A percentile compares a stretch with the other conserved stretches of the same genome.
These are phyloP conservation scores for Pichia sp. DNA, from an alignment of 1,139 yeast genomes.

Conservation along the genomic window DNA sequence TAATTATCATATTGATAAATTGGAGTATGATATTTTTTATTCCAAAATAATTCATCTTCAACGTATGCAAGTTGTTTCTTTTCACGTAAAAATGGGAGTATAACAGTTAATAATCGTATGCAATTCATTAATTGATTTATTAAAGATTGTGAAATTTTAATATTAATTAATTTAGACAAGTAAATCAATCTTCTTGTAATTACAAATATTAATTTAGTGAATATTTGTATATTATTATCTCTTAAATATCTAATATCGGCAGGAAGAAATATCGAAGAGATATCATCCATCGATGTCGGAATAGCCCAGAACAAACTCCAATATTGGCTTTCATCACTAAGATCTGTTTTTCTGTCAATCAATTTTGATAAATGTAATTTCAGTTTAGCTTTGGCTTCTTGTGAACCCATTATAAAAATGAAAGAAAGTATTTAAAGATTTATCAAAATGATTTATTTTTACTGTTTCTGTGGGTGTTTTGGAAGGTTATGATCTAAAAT, in stretches of 20 bases:
- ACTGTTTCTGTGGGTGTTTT: too few relatives aligned
- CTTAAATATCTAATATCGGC: conserved; percentile 56
- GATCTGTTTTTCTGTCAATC: conserved; percentile 46
- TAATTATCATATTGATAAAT: not conserved
- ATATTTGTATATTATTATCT: conserved; percentile 48
- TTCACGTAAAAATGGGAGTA: conserved; percentile 67
- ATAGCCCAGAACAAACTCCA: conserved; percentile 50
- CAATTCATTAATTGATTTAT: conserved; percentile 43
- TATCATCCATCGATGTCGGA: conserved; percentile 45
- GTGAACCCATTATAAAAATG: conserved; percentile 28
- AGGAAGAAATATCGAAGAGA: conserved; percentile 49
- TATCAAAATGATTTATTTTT: too few relatives aligned
- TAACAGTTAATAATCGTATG: conserved; percentile 55
- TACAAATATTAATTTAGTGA: conserved; percentile 46
- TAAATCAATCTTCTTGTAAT: conserved; percentile 33
- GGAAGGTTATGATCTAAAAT: too few relatives aligned
- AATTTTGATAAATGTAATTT: conserved; percentile 58
- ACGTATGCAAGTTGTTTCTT: conserved; percentile 32
- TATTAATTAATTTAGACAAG: conserved; percentile 17
- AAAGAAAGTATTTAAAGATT: too few relatives aligned
- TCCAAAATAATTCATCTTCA: conserved; percentile 42
- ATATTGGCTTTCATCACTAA: conserved; percentile 41
- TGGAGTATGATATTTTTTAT: conserved; percentile 5
- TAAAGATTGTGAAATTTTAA: conserved; percentile 14
- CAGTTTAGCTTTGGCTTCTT: conserved; percentile 59